Evolutionary conservation across 2,329 filamentous ascomycete species (phyloP), one percentile per base, ranked within the genome.

Genomic region (Tolypocladium album): DNA sequence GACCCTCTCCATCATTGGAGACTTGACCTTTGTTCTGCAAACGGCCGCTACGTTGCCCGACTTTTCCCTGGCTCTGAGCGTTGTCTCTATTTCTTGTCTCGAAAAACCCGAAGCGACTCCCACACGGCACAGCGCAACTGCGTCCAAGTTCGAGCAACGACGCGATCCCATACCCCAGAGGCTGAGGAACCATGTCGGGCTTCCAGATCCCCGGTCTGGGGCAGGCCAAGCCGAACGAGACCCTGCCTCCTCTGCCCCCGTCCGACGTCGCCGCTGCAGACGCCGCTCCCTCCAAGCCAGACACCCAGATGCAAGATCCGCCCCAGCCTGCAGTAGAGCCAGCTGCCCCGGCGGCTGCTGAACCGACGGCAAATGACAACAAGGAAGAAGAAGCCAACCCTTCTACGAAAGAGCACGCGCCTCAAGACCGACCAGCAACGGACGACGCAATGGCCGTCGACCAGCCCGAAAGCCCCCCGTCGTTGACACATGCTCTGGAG

Each of bases 131-230:
- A 20, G 15, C 47, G 27, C 47, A 34, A 31, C 17, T 6, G 47
- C 27, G 15, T n/a, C 27, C 17, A n/a, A 34, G 27, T n/a, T 31
- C 17, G 11, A 52, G 8, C 47, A 9, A 34, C 34, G 17, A 34
- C 47, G 1, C 27, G 15, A 24, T 38, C 43, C 5, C 22, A 20
- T n/a, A 34, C 47, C 43, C 11, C 12, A 45, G 42, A 50, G 45
- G 45, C 45, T 1, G 24, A 31, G 22, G 5, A 9, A 60, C 9
- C 12, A 78, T 77, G 75, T 72, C 75, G 34, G 73, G 73, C 59
- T 77, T 78, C 40, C 74, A 76, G 60, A 78, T 78, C 40, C 75
- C 75, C 38, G 75, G 75, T 58, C 67, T 78, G 20, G 75, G 75
- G 13, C 73, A 76, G 61, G 75, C 75, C 57, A 76, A 74, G 62